Conservation (phyloP, 2,329 filamentous ascomycete species). For the Apiospora koreana region DNA sequence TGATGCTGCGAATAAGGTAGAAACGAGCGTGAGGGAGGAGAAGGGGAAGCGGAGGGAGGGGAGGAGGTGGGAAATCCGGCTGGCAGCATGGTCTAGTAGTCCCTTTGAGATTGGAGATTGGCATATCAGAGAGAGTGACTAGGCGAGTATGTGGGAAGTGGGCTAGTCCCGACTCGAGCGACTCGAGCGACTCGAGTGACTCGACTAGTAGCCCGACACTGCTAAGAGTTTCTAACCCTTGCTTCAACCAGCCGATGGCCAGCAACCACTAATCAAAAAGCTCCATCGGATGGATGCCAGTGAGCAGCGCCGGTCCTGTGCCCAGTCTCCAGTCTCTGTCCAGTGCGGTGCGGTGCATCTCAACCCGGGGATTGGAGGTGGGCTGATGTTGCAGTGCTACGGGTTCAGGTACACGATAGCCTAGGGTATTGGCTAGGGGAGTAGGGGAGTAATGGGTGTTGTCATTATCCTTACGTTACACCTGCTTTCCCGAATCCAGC, state of each 20-base stretch:
- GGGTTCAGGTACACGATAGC: neutral
- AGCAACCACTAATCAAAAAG: neutral
- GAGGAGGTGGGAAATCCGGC: neutral
- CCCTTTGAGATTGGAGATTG: neutral
- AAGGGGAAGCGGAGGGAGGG: constrained; percentile 11
- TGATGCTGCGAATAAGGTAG: constrained; percentile 13
- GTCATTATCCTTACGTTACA: neutral
- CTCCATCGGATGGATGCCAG: neutral
- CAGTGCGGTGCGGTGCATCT: neutral
- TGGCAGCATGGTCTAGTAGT: constrained; percentile 4
- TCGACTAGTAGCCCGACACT: neutral
- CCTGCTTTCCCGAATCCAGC: neutral
- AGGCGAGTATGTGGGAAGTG: neutral
- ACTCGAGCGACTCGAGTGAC: no score
- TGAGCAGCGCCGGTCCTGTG: neutral
- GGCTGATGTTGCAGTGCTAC: neutral
- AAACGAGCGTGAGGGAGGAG: constrained; percentile 10
- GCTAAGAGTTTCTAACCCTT: neutral
- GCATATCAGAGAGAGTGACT: neutral
- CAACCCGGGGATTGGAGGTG: constrained; percentile 1
- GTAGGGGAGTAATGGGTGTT: neutral
- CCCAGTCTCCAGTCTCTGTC: no score
- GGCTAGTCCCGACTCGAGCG: no score
- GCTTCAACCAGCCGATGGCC: neutral
- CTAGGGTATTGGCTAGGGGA: neutral